Conservation (phyloP, 495 filamentous ascomycete species). For the Penicillium tannophilum region DNA sequence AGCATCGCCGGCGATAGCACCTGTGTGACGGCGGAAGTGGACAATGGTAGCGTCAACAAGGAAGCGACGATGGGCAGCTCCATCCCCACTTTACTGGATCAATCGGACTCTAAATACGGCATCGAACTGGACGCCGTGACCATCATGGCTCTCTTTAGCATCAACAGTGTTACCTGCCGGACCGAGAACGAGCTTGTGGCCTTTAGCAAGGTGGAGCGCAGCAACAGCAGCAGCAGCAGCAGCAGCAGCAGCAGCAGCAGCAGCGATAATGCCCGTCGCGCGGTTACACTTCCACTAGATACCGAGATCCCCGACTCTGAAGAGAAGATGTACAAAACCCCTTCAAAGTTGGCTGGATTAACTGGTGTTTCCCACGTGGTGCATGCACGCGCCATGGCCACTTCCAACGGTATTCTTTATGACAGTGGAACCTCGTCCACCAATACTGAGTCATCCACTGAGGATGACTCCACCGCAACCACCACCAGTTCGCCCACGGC, state of each 20-base stretch:
- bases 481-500: conserved; percentile 8
- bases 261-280: conserved; percentile 34
- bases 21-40: conserved; percentile 70
- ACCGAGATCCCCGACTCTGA: background rate
- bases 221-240: conserved; percentile 1
- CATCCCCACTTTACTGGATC: conserved; percentile 70
- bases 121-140: conserved; percentile 67
- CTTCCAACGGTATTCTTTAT: conserved; percentile 48
- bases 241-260: conserved; percentile 2
- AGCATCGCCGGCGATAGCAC: conserved; percentile 59
- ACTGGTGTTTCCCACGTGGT: conserved; percentile 9
- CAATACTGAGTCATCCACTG: conserved; percentile 8
- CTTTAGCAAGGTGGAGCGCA: conserved; percentile 58
- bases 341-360: conserved; percentile 4
- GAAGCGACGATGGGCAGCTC: conserved; percentile 81
- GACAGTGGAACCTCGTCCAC: conserved; percentile 15
- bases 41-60: conserved; percentile 46
- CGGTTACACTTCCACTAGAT: conserved; percentile 15
- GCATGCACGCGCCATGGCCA: conserved; percentile 36
- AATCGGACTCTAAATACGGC: conserved; percentile 68
- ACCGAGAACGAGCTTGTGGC: conserved; percentile 84
- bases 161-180: conserved; percentile 71
- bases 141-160: conserved; percentile 76
- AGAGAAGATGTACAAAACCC: background rate
- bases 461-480: conserved; percentile 4